Evolutionary conservation across 2,329 filamentous ascomycete genomes (phyloP).

Genomic region (Ilyonectria robusta): DNA sequence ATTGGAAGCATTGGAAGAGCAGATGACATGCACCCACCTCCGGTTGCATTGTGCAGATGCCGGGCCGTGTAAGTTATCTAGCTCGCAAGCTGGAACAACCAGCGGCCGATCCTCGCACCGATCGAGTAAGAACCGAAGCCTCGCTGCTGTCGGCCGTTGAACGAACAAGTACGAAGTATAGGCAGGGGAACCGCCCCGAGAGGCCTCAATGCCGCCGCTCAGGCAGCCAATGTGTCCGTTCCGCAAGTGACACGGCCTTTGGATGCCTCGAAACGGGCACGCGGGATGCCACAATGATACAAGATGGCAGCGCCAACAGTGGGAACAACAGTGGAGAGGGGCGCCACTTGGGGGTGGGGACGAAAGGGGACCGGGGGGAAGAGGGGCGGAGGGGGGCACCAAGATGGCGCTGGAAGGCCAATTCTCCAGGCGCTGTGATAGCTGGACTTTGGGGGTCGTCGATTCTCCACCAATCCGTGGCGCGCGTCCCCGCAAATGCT

Average conservation of each 20-base stretch:
- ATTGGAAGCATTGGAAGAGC: background rate
- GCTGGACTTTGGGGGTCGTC: conserved; percentile 28
- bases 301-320: background rate
- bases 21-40: conserved; percentile 8
- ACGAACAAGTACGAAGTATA: conserved; percentile 4
- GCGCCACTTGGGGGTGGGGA: conserved; percentile 23
- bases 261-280: background rate
- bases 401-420: conserved; percentile 38
- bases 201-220: background rate
- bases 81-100: background rate
- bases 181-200: conserved; percentile 1
- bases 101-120: conserved; percentile 30
- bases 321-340: background rate
- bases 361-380: conserved; percentile 30
- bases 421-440: conserved; percentile 47
- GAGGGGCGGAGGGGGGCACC: conserved; percentile 32
- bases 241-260: background rate
- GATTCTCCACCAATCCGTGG: conserved; percentile 43
- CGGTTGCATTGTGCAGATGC: background rate
- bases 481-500: conserved; percentile 36
- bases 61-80: conserved; percentile 19
- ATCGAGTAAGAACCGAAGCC: background rate
- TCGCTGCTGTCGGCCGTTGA: background rate
- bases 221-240: background rate
- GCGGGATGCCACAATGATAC: background rate